Base-by-base conservation (phyloP, 805 yeast species). In the Wickerhamiella lipophila region DNA sequence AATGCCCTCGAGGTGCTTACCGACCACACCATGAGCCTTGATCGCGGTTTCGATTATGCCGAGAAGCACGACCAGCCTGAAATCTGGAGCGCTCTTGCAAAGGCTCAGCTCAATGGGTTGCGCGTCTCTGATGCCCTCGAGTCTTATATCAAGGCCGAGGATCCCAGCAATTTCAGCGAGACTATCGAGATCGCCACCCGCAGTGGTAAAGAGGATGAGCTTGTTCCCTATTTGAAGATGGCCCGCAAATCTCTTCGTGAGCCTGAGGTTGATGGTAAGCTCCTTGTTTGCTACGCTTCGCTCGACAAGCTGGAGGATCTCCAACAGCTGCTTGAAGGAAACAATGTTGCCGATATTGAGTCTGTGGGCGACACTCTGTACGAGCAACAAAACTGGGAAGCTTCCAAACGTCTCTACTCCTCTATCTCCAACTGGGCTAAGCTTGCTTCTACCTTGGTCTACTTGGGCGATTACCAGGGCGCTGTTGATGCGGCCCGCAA, bases 401-500 rank as follows among this genome's bases (percentile, higher is more conserved):
- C 96, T 45, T 96, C 98, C 38, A 89, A 87, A 69, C 71, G 86
- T 54, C 76, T 94, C 58, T 92, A 77, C 68, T 71, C 87, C 8
- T 81, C 79, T 55, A 81, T 89, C 51, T 86, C 96, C 36, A 92
- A 89, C 69, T 89, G 94, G 74, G 82, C 96, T 44, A 92, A 88
- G 66, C 76, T 92, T 58, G 97, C 98, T 13, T 83, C 95, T n/a
- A 89, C 97, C 26, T 76, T 88, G 62, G 98, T 92, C 30, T 87
- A 80, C 70, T 72, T 92, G 60, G 79, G 78, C 49, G 96, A 92
- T 64, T 88, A 86, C 66, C 96, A 92, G 69, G 79, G 85, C 50
- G 98, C 98, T 46, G 98, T 92, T 54, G 97, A 92, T 63, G 87
- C 96, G 68, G 98, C 98, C 19, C 83, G 98, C 73, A 92, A 89